Evolutionary conservation across 1,139 yeast genomes (phyloP).

Genomic region (Torulaspora pretoriensis): DNA sequence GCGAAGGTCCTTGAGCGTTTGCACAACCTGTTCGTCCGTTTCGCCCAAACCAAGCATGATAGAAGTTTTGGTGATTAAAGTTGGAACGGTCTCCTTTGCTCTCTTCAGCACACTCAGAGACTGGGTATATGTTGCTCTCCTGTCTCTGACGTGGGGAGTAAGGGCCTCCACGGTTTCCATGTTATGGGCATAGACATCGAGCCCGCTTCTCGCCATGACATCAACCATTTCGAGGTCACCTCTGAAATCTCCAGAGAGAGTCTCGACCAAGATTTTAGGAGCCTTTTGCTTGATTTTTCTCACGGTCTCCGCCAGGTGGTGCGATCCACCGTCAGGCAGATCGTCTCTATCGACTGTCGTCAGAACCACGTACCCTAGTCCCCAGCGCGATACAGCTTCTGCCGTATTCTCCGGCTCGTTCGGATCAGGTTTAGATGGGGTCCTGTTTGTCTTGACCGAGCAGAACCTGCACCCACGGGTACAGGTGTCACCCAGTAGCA

Average conservation of each 20-base stretch:
- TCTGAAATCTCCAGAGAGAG: slow-evolving; percentile 90
- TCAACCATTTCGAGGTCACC: slow-evolving; percentile 83
- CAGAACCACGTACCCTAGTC: slow-evolving; percentile 92
- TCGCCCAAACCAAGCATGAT: slow-evolving; percentile 97
- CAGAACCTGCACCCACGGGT: slow-evolving; percentile 98
- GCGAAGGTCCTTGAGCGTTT: slow-evolving; percentile 72
- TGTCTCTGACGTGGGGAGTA: slow-evolving; percentile 93
- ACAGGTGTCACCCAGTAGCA: slow-evolving; percentile 98
- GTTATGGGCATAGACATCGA: slow-evolving; percentile 97
- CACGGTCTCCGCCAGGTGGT: slow-evolving; percentile 87
- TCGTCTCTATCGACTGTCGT: slow-evolving; percentile 99
- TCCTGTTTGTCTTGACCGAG: slow-evolving; percentile 87
- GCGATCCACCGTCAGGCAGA: slow-evolving; percentile 86
- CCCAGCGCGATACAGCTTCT: slow-evolving; percentile 97
- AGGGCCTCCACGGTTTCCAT: slow-evolving; percentile 93
- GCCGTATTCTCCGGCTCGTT: slow-evolving; percentile 97
- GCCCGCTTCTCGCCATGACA: slow-evolving; percentile 75
- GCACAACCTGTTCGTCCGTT: slow-evolving; percentile 79
- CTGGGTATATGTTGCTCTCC: slow-evolving; percentile 93
- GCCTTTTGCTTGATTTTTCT: slow-evolving; percentile 78
- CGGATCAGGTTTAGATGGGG: slow-evolving; percentile 87
- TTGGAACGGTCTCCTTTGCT: slow-evolving; percentile 75
- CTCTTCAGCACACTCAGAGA: slow-evolving; percentile 69
- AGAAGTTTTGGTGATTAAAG: slow-evolving; percentile 85
- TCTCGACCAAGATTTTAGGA: slow-evolving; percentile 88